Conservation (phyloP, 495 filamentous ascomycete genomes). For the Aspergillus leporis region DNA sequence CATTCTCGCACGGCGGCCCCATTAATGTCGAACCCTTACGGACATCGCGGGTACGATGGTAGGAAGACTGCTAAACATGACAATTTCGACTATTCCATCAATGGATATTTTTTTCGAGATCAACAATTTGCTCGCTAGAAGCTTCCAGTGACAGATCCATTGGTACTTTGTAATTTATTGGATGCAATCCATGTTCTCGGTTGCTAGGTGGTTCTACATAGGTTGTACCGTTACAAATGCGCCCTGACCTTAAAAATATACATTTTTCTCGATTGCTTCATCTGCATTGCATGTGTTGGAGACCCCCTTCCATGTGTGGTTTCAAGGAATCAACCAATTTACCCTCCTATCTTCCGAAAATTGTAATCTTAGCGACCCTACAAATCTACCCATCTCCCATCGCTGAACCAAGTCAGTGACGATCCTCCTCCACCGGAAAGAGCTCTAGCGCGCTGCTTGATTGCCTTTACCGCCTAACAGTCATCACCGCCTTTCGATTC, state of each 20-base stretch:
- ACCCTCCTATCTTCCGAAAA: not conserved
- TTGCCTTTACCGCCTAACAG: not conserved
- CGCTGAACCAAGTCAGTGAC: not conserved
- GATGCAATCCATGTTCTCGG: no score
- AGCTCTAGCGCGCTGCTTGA: not conserved
- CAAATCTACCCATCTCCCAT: not conserved
- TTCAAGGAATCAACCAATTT: not conserved
- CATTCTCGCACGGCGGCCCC: not conserved
- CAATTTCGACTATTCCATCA: no score
- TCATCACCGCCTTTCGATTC: slow-evolving; percentile 1
- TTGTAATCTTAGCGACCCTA: not conserved
- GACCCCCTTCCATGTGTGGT: not conserved
- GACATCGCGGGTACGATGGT: no score
- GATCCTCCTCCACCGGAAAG: not conserved
- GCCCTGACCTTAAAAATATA: no score
- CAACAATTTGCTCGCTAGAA: no score
- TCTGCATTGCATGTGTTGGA: not conserved
- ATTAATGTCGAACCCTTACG: not conserved
- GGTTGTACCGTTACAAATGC: no score
- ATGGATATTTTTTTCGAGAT: no score
- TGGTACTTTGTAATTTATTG: no score
- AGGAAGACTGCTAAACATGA: no score
- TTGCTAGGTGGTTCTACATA: no score
- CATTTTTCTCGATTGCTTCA: no score
- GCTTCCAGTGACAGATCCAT: no score